phyloP scores from a whole-genome alignment of 2,329 filamentous ascomycete genomes.

The Pseudonectria buxi region DNA sequence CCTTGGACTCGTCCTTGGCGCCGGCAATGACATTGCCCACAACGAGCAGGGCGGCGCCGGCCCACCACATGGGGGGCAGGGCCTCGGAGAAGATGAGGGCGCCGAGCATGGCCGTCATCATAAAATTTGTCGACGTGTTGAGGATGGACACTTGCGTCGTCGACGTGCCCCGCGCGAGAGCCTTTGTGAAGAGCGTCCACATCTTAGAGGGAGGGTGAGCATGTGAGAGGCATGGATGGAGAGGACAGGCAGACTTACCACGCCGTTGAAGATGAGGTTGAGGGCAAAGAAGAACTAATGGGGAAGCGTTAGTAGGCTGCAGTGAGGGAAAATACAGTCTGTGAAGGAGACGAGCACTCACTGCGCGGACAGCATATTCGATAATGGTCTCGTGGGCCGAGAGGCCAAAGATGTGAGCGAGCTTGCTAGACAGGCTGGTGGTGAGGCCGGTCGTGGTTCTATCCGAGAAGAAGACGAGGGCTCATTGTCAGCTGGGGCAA shows the following conservation, averaged over 20 bases:
- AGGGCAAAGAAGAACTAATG: slow-evolving; percentile 64
- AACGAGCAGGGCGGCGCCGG: slow-evolving; percentile 64
- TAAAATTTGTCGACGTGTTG: slow-evolving; percentile 77
- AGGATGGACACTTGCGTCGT: slow-evolving; percentile 76
- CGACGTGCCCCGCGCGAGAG: slow-evolving; percentile 65
- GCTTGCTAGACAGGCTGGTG: slow-evolving; percentile 36
- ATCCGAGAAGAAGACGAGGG: too few species aligned
- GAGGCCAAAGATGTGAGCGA: slow-evolving; percentile 41
- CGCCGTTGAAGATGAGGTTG: slow-evolving; percentile 67
- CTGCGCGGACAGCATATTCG: slow-evolving; percentile 43
- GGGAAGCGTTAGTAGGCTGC: slow-evolving; percentile 2
- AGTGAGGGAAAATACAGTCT: slow-evolving; percentile 3
- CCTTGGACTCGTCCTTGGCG: slow-evolving; percentile 51
- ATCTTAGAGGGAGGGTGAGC: slow-evolving; percentile 40
- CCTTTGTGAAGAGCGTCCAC: slow-evolving; percentile 78
- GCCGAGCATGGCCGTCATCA: slow-evolving; percentile 68
- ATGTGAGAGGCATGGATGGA: not conserved
- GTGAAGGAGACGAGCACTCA: slow-evolving; percentile 27
- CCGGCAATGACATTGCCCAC: slow-evolving; percentile 75
- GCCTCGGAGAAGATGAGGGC: slow-evolving; percentile 63
- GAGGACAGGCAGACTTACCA: slow-evolving; percentile 39
- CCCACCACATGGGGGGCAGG: slow-evolving; percentile 69
- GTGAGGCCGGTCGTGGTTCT: slow-evolving; percentile 54
- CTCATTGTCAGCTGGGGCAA: not conserved
- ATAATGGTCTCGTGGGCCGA: slow-evolving; percentile 34